Conservation (phyloP, 2,329 filamentous ascomycete species). For the Scleromitrula shiraiana region DNA sequence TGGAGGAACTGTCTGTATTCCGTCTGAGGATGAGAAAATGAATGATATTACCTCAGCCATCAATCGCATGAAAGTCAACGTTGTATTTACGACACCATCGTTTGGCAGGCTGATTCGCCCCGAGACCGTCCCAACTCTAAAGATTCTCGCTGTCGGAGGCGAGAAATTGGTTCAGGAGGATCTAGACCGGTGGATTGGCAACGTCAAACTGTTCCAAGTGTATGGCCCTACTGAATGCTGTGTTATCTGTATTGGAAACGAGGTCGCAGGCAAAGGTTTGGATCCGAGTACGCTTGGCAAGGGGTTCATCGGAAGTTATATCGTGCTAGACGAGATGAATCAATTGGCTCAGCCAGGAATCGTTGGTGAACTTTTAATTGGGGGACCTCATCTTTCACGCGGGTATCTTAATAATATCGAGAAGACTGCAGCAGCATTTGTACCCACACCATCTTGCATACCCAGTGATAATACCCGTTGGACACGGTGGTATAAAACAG, state of each 20-base stretch:
- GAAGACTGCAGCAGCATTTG: constrained; percentile 31
- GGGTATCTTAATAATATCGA: constrained; percentile 34
- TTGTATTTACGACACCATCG: constrained; percentile 17
- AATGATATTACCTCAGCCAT: constrained; percentile 17
- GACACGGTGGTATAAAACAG: constrained; percentile 48
- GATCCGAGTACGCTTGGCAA: background rate
- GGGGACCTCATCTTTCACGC: constrained; percentile 31
- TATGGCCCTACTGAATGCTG: constrained; percentile 55
- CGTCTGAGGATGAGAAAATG: constrained; percentile 14
- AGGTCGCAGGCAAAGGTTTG: background rate
- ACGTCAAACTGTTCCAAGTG: constrained; percentile 32
- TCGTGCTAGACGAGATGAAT: constrained; percentile 12
- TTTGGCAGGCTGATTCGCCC: constrained; percentile 65
- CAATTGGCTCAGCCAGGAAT: constrained; percentile 25
- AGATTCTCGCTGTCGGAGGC: constrained; percentile 76
- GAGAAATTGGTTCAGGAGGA: constrained; percentile 63
- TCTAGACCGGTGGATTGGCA: constrained; percentile 31
- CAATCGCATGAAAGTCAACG: constrained; percentile 13
- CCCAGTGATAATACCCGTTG: constrained; percentile 27
- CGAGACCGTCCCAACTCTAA: constrained; percentile 64
- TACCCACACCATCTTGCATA: constrained; percentile 42
- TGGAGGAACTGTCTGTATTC: constrained; percentile 20
- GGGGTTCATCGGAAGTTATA: constrained; percentile 1
- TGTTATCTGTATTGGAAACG: background rate
- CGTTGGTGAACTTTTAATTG: constrained; percentile 34